Conservation (phyloP, 805 yeast species). For the Candida sithepensis region DNA sequence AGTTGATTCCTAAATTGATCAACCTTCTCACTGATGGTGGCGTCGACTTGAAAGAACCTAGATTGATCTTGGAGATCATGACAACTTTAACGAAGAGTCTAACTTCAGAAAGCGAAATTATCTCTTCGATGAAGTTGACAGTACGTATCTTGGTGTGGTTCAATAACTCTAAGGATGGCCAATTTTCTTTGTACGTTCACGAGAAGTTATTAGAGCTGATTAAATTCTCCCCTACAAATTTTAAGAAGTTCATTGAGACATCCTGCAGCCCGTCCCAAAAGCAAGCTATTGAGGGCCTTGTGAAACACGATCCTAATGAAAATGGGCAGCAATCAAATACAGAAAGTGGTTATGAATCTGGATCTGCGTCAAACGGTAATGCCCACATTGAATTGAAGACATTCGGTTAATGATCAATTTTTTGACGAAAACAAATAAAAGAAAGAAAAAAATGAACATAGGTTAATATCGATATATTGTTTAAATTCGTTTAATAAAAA, state of each 20-base stretch:
- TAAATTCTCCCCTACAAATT: constrained; percentile 39
- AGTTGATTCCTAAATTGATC: constrained; percentile 44
- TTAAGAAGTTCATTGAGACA: constrained; percentile 44
- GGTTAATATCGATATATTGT: no score
- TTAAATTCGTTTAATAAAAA: no score
- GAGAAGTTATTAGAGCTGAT: constrained; percentile 47
- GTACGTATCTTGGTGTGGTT: constrained; percentile 33
- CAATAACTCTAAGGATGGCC: constrained; percentile 12
- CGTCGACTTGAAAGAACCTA: constrained; percentile 28
- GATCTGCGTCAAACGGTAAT: constrained; percentile 15
- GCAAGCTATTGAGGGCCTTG: constrained; percentile 39
- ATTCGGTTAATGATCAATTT: constrained; percentile 31
- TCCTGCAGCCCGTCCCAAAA: constrained; percentile 39
- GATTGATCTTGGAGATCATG: constrained; percentile 47
- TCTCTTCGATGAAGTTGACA: constrained; percentile 28
- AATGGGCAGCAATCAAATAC: neutral
- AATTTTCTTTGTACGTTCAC: constrained; percentile 37
- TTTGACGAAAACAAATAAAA: neutral
- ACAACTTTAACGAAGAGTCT: constrained; percentile 40
- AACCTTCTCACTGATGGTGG: constrained; percentile 15
- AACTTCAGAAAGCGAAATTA: constrained; percentile 28
- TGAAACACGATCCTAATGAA: constrained; percentile 29
- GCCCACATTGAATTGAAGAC: constrained; percentile 49
- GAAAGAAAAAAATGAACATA: no score
- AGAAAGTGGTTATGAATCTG: constrained; percentile 6